Evolutionary conservation across 768 basidiomycete genomes (phyloP).

Genomic region (Amanita molliuscula): DNA sequence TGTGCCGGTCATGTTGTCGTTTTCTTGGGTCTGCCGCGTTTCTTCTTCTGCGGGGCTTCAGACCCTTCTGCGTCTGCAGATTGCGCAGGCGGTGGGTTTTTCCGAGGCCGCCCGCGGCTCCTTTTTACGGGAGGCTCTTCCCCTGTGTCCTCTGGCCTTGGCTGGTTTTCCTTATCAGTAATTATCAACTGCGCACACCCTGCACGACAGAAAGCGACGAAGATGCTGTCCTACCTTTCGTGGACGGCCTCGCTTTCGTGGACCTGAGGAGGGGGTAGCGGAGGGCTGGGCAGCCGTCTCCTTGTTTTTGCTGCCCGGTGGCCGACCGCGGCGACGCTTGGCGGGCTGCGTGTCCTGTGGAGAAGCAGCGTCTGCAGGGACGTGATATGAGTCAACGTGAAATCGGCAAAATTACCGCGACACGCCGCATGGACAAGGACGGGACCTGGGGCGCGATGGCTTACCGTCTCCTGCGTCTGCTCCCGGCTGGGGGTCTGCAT

Average conservation of each 20-base stretch:
- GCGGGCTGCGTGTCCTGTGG: constrained; percentile 20
- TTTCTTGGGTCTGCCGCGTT: constrained; percentile 63
- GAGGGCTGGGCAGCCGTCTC: constrained; percentile 23
- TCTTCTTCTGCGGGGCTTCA: constrained; percentile 52
- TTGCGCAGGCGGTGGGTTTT: constrained; percentile 42
- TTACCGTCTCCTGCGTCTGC: constrained; percentile 31
- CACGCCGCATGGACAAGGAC: background rate
- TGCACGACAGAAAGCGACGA: constrained; percentile 7
- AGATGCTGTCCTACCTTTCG: constrained; percentile 40
- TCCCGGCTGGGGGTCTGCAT: constrained; percentile 36
- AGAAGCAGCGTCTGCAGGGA: constrained; percentile 26
- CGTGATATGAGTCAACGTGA: constrained; percentile 14
- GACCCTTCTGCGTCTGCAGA: constrained; percentile 28
- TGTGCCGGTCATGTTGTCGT: constrained; percentile 12
- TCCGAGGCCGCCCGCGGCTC: constrained; percentile 68
- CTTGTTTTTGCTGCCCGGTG: constrained; percentile 80
- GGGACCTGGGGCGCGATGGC: constrained; percentile 15
- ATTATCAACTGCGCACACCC: constrained; percentile 10
- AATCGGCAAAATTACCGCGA: constrained; percentile 27
- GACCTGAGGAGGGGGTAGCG: constrained; percentile 22
- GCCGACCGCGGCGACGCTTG: constrained; percentile 82
- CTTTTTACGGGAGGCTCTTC: constrained; percentile 52
- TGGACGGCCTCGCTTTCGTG: constrained; percentile 56
- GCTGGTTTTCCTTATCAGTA: constrained; percentile 14
- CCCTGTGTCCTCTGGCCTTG: constrained; percentile 32